These are phyloP conservation scores for Malus sieversii DNA, from an alignment of 306 rosid species.

Conservation along the genomic window DNA sequence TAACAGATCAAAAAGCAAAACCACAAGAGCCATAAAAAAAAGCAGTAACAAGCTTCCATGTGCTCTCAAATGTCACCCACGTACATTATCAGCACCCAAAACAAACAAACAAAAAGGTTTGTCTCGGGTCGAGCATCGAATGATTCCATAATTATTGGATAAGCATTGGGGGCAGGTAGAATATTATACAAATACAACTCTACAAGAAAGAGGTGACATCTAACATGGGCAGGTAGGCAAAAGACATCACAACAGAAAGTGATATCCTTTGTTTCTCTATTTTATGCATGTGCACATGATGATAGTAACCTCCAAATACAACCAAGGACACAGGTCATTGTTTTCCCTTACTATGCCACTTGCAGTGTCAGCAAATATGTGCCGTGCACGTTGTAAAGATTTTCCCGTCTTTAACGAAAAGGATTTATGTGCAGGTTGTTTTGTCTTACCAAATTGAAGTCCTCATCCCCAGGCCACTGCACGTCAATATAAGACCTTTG, in stretches of 20 bases:
- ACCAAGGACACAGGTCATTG: not conserved
- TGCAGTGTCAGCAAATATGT: slow-evolving; percentile 15
- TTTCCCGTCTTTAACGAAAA: slow-evolving; percentile 10
- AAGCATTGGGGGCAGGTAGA: not conserved
- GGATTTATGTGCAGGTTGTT: slow-evolving; percentile 12
- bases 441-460: slow-evolving; percentile 63
- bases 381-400: not conserved
- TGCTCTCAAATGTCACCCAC: not conserved
- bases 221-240: slow-evolving; percentile 3
- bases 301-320: not conserved
- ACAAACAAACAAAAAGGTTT: not conserved
- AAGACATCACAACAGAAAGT: slow-evolving; percentile 8
- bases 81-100: not conserved
- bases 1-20: not conserved
- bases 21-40: not conserved
- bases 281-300: slow-evolving; percentile 7
- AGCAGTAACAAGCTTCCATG: not conserved
- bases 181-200: slow-evolving; percentile 16
- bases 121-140: not conserved
- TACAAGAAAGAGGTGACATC: slow-evolving; percentile 8
- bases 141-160: not conserved
- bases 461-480: slow-evolving; percentile 92
- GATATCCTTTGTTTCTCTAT: not conserved
- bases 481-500: slow-evolving; percentile 95
- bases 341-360: slow-evolving; percentile 23